Base-by-base conservation (phyloP, 352 stramenopile species). In the Globisporangium barbulae region DNA sequence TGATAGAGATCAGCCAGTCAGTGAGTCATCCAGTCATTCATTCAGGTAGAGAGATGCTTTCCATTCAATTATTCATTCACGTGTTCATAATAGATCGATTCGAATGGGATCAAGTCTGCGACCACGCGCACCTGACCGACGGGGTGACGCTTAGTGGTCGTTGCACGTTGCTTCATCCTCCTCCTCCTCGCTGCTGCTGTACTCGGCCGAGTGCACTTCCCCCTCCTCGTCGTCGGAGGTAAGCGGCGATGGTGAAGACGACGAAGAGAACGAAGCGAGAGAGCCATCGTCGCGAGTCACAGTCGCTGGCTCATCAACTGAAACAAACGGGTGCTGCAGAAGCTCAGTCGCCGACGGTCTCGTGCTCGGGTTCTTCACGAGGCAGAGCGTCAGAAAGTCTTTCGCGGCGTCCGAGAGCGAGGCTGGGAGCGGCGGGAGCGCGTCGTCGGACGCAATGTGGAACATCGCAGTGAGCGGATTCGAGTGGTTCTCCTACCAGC, bases 281-380 rank as follows among this genome's bases (percentile, higher is more conserved):
- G 60, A 65, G 6, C 28, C 50, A 7, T 41, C 41, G 5, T 67
- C 61, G 31, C 55, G 28, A 12, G 8, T 53, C 13, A 22, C 17
- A 30, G 48, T 37, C 6, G 48, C 13, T 53, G 39, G 15, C 15
- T 22, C 31, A 17, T 22, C 3, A 12, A 22, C 39, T n/a, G 44
- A 33, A 12, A 62, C 31, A 59, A 90, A 90, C 21, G 73, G 71
- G 35, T 90, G 81, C 1, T 55, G 41, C 3, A 99, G 71, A 19
- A 99, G 72, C 66, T 97, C 87, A 2, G 57, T 74, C 0, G 94
- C 93, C 5, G 79, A 91, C 5, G 94, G 89, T 37, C 97, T 75
- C 35, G 81, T 71, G 7, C 45, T 37, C 25, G 85, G 82, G 35
- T 85, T 77, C 57, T 91, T 91, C 53, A 79, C 71, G 35, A 93